These are phyloP conservation scores for Omphalotus olearius DNA, from an alignment of 1,284 basidiomycete genomes.

Conservation along the genomic window DNA sequence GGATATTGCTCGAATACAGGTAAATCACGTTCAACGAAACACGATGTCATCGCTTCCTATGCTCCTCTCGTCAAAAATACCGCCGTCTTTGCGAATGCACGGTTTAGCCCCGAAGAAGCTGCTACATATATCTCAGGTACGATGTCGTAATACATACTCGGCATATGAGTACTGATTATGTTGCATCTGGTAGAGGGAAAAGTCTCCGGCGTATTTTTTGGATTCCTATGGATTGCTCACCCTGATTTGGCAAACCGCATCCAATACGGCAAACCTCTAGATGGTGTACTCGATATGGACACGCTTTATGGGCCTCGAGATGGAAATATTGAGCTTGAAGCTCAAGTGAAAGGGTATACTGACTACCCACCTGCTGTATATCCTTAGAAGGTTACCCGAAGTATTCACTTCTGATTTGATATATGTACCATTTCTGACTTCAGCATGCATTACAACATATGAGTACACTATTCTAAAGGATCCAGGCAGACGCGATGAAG, in stretches of 20 bases:
- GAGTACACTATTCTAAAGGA: too few relatives aligned
- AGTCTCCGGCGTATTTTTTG: slow-evolving; percentile 21
- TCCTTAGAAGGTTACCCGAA: too few relatives aligned
- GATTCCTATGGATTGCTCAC: slow-evolving; percentile 21
- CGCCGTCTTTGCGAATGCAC: not conserved
- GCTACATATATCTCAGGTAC: not conserved
- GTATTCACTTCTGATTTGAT: too few relatives aligned
- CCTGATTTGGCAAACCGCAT: slow-evolving; percentile 23
- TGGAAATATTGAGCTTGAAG: slow-evolving; percentile 2
- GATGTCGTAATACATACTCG: not conserved
- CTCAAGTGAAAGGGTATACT: slow-evolving; percentile 19
- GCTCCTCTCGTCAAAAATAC: not conserved
- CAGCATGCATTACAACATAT: too few relatives aligned
- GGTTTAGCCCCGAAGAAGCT: slow-evolving; percentile 1
- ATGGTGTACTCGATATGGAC: slow-evolving; percentile 6
- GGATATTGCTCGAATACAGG: not conserved
- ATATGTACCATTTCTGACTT: too few relatives aligned
- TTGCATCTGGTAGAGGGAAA: slow-evolving; percentile 1
- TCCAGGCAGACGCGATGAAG: too few relatives aligned
- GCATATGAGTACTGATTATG: not conserved
- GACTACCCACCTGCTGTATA: slow-evolving; percentile 19
- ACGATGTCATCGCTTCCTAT: slow-evolving; percentile 1
- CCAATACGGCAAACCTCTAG: slow-evolving; percentile 16
- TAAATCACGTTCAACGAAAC: not conserved
- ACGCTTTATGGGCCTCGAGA: slow-evolving; percentile 4